phyloP scores from a whole-genome alignment of 1,139 yeast genomes.

The Yamadazyma oceani region DNA sequence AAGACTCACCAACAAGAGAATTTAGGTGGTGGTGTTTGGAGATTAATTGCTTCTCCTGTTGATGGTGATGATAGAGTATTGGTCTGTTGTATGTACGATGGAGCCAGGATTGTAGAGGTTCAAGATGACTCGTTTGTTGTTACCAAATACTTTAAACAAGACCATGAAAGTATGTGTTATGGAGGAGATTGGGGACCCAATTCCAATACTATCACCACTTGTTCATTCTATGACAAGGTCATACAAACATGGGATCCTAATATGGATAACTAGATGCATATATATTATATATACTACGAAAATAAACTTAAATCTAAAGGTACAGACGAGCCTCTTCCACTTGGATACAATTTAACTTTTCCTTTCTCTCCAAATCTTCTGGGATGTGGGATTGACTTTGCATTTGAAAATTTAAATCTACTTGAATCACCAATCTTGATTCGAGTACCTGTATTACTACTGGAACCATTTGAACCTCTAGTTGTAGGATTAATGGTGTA shows the following conservation, averaged over 20 bases:
- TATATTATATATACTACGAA: constrained; percentile 8
- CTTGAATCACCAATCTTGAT: constrained; percentile 60
- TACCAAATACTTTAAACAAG: constrained; percentile 54
- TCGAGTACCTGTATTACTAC: constrained; percentile 20
- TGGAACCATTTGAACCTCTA: constrained; percentile 15
- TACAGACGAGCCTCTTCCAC: constrained; percentile 94
- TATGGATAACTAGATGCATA: constrained; percentile 1
- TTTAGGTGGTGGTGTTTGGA: constrained; percentile 95
- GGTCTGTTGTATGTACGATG: constrained; percentile 94
- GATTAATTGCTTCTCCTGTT: constrained; percentile 64
- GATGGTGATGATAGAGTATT: constrained; percentile 49
- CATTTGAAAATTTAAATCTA: constrained; percentile 70
- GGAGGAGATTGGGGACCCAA: constrained; percentile 86
- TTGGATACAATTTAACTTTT: constrained; percentile 74
- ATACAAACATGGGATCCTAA: constrained; percentile 72
- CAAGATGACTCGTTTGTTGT: constrained; percentile 41
- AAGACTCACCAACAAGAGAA: constrained; percentile 40
- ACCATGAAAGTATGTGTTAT: constrained; percentile 90
- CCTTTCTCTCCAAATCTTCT: constrained; percentile 61
- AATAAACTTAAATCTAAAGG: constrained; percentile 65
- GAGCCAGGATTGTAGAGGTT: constrained; percentile 65
- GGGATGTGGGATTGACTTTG: constrained; percentile 77
- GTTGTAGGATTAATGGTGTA: constrained; percentile 47
- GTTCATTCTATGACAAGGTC: constrained; percentile 87
- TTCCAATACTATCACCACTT: constrained; percentile 54